phyloP scores from a whole-genome alignment of 768 basidiomycete species.

The Favolaschia claudopus region DNA sequence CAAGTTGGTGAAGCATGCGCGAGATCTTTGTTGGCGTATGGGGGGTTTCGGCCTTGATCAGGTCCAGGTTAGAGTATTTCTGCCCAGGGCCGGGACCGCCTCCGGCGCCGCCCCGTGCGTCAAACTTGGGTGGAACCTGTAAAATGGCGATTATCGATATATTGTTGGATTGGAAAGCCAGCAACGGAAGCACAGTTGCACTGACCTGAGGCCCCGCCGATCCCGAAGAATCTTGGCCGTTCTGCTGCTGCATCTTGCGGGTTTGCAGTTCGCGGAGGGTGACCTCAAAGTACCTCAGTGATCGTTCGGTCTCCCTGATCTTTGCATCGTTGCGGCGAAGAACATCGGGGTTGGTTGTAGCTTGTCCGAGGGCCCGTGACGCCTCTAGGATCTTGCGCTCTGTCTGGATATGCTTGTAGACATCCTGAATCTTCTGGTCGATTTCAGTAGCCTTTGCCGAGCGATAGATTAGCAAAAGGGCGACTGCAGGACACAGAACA shows the following conservation, averaged over 20 bases:
- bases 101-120: conserved; percentile 42
- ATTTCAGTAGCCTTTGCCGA: conserved; percentile 61
- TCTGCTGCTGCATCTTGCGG: conserved; percentile 73
- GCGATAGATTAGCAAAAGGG: conserved; percentile 4
- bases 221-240: conserved; percentile 59
- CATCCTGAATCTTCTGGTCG: conserved; percentile 93
- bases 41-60: conserved; percentile 97
- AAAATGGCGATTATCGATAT: conserved; percentile 26
- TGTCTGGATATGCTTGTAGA: conserved; percentile 88
- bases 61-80: conserved; percentile 85
- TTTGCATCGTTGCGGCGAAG: conserved; percentile 81
- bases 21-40: conserved; percentile 96
- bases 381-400: conserved; percentile 94
- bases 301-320: conserved; percentile 86
- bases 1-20: conserved; percentile 96
- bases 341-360: conserved; percentile 89
- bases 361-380: conserved; percentile 76
- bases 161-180: conserved; percentile 28
- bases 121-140: conserved; percentile 62
- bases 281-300: conserved; percentile 87
- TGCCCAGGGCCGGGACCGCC: conserved; percentile 30
- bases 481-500: not conserved
- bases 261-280: conserved; percentile 83
- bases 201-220: conserved; percentile 52
- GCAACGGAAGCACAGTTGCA: conserved; percentile 20